phyloP scores from a whole-genome alignment of 1,284 basidiomycete genomes.

The Pisolithus thermaeus region DNA sequence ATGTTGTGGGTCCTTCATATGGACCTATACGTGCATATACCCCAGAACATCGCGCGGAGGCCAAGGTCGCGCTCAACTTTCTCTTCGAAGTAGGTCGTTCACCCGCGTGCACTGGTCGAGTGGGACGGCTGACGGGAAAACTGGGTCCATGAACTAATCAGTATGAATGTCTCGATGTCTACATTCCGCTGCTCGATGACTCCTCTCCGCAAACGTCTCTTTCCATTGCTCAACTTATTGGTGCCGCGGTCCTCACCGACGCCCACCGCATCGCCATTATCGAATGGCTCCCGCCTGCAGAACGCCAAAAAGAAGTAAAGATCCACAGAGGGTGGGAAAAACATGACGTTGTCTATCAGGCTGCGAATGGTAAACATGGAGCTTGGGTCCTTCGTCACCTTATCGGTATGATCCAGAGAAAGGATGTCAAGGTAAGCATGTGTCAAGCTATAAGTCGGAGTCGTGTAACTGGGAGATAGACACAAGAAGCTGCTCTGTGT shows the following conservation, averaged over 20 bases:
- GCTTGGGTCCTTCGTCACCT: constrained; percentile 57
- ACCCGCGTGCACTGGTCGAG: too few relatives aligned
- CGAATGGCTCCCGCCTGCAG: constrained; percentile 57
- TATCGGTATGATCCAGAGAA: constrained; percentile 40
- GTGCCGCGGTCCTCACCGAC: constrained; percentile 43
- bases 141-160: constrained; percentile 17
- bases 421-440: constrained; percentile 47
- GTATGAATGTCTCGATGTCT: constrained; percentile 58
- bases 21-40: constrained; percentile 53
- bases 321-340: constrained; percentile 66
- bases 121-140: background rate
- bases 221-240: constrained; percentile 54
- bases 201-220: constrained; percentile 35
- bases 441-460: background rate
- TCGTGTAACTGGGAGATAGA: constrained; percentile 29
- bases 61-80: constrained; percentile 49
- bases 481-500: constrained; percentile 65
- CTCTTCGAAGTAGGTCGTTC: constrained; percentile 49
- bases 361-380: constrained; percentile 30
- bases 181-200: constrained; percentile 54
- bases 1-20: constrained; percentile 57
- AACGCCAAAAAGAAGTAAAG: constrained; percentile 50
- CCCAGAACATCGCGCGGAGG: constrained; percentile 42
- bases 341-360: constrained; percentile 8
- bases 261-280: constrained; percentile 53